A percentile compares a stretch with the other conserved stretches of the same genome.
These are phyloP conservation scores for Neurospora sublineolata DNA, from an alignment of 495 filamentous ascomycete species.

Conservation along the genomic window DNA sequence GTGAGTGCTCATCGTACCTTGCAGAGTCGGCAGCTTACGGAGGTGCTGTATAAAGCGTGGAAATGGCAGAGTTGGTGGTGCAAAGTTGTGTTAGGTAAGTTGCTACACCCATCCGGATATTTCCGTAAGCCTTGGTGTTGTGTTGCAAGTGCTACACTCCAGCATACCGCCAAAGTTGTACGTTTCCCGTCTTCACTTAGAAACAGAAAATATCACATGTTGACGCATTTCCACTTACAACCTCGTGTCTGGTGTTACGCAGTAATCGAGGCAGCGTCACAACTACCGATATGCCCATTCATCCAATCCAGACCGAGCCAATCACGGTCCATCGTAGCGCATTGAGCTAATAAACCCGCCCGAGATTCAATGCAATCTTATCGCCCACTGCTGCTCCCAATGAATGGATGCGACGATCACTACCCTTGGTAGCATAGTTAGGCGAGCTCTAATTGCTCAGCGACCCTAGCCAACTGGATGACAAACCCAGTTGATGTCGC, in stretches of 20 bases:
- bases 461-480: background rate
- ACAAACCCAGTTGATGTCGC: background rate
- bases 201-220: background rate
- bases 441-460: background rate
- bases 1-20: background rate
- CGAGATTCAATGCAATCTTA: background rate
- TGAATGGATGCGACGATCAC: background rate
- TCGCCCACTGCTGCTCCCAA: background rate
- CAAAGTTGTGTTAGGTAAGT: background rate
- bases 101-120: background rate
- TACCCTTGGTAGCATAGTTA: background rate
- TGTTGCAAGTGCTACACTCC: background rate
- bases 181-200: background rate
- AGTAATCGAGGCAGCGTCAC: background rate
- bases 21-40: background rate
- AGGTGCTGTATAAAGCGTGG: background rate
- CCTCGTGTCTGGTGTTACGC: no score
- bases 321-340: background rate
- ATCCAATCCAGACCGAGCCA: background rate
- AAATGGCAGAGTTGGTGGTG: background rate
- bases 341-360: background rate
- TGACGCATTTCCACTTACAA: background rate
- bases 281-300: background rate
- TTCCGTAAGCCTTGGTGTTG: background rate
- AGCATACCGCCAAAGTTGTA: background rate